Conservation (phyloP, 306 rosid genomes). For the Dryas octopetala region DNA sequence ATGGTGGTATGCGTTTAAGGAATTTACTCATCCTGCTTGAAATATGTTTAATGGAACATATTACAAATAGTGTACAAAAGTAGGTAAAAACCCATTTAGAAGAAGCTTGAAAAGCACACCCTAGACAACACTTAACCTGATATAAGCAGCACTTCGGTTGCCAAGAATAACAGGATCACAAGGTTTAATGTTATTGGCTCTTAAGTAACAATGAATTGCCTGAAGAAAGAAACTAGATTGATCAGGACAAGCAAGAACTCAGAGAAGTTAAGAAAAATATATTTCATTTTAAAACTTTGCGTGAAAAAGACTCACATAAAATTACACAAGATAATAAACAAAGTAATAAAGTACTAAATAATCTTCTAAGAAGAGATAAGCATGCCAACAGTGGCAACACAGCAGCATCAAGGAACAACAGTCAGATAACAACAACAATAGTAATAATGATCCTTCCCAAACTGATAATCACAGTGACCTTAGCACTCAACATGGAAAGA, state of each 20-base stretch:
- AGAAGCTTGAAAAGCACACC: constrained; percentile 6
- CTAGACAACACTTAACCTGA: constrained; percentile 47
- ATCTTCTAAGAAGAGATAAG: neutral
- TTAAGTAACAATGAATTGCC: constrained; percentile 82
- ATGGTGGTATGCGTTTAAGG: constrained; percentile 59
- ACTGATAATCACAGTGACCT: neutral
- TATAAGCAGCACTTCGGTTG: constrained; percentile 83
- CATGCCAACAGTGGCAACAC: neutral
- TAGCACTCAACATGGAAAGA: neutral
- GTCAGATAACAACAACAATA: neutral
- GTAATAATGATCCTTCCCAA: neutral
- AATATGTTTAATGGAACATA: constrained; percentile 24
- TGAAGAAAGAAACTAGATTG: constrained; percentile 33
- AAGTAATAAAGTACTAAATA: neutral
- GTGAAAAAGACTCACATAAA: neutral
- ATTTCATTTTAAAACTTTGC: neutral
- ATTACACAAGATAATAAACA: neutral
- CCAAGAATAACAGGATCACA: constrained; percentile 75
- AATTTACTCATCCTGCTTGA: constrained; percentile 73
- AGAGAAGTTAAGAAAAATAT: neutral
- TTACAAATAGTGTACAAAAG: constrained; percentile 26
- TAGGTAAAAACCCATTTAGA: constrained; percentile 14
- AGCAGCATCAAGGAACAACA: neutral
- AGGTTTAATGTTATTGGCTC: constrained; percentile 77
- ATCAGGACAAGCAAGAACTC: constrained; percentile 14